Conservation (phyloP, 2,329 filamentous ascomycete genomes). For the Penicillium hesseltinei region DNA sequence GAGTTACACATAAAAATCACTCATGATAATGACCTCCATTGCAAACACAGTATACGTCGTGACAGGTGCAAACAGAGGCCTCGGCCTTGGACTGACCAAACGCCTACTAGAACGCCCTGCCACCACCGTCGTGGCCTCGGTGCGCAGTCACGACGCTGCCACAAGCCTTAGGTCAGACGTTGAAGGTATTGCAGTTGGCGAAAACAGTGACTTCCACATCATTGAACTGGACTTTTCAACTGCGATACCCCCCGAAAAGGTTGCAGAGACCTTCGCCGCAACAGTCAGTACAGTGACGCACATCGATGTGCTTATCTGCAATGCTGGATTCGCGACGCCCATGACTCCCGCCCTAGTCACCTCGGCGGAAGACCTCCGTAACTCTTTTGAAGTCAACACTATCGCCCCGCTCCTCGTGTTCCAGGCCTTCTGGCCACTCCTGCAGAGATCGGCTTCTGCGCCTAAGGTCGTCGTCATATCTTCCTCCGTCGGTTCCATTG, state of each 20-base stretch:
- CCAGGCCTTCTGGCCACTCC: slow-evolving; percentile 21
- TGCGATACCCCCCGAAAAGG: slow-evolving; percentile 9
- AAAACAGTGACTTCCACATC: slow-evolving; percentile 17
- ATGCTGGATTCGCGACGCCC: slow-evolving; percentile 52
- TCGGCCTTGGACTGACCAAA: slow-evolving; percentile 27
- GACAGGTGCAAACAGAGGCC: slow-evolving; percentile 31
- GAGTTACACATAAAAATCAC: background rate
- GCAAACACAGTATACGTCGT: slow-evolving; percentile 29
- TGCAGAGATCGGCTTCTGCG: slow-evolving; percentile 11
- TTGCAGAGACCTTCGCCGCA: slow-evolving; percentile 6
- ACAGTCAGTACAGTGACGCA: slow-evolving; percentile 27
- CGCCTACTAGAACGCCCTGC: slow-evolving; percentile 21
- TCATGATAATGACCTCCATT: background rate
- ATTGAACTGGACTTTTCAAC: slow-evolving; percentile 24
- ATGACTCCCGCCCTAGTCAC: slow-evolving; percentile 54
- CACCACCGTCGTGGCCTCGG: slow-evolving; percentile 25
- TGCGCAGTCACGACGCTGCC: slow-evolving; percentile 16
- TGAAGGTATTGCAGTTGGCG: background rate
- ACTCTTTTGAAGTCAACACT: slow-evolving; percentile 28
- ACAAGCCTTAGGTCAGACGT: slow-evolving; percentile 8
- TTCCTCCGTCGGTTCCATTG: slow-evolving; percentile 26
- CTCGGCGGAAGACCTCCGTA: slow-evolving; percentile 17
- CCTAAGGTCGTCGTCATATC: slow-evolving; percentile 22
- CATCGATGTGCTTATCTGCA: slow-evolving; percentile 27
- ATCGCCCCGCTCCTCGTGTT: slow-evolving; percentile 35